Evolutionary conservation across 495 filamentous ascomycete species (phyloP).

Genomic region (Clohesyomyces aquaticus): DNA sequence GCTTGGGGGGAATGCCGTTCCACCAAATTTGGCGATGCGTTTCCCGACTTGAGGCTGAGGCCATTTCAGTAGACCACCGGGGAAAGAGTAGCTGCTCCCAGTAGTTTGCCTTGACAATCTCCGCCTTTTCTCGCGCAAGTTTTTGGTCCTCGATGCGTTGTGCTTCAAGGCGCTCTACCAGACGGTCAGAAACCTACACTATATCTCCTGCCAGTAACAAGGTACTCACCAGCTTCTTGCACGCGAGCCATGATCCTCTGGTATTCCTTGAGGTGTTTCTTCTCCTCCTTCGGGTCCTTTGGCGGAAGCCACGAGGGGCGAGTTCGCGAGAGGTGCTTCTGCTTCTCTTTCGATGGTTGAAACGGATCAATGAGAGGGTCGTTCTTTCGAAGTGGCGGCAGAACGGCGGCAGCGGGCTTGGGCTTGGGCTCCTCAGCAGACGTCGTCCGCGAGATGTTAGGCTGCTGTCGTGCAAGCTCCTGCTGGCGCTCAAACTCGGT

Average conservation of each 20-base stretch:
- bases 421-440: slow-evolving; percentile 49
- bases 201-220: not conserved
- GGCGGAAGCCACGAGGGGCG: slow-evolving; percentile 94
- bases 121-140: slow-evolving; percentile 68
- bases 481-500: slow-evolving; percentile 55
- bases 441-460: slow-evolving; percentile 49
- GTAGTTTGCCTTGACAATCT: slow-evolving; percentile 65
- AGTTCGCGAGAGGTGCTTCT: slow-evolving; percentile 85
- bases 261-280: slow-evolving; percentile 86
- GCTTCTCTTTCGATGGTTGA: slow-evolving; percentile 95
- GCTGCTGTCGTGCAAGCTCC: slow-evolving; percentile 57
- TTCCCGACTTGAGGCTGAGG: slow-evolving; percentile 56
- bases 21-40: slow-evolving; percentile 88
- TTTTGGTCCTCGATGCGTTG: slow-evolving; percentile 53
- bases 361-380: slow-evolving; percentile 97
- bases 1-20: slow-evolving; percentile 80
- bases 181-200: slow-evolving; percentile 18
- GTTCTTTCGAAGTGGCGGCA: slow-evolving; percentile 81
- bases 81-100: slow-evolving; percentile 91
- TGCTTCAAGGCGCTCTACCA: slow-evolving; percentile 51
- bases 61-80: slow-evolving; percentile 75
- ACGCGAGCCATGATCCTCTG: slow-evolving; percentile 89
- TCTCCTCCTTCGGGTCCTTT: slow-evolving; percentile 91
- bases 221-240: slow-evolving; percentile 65
- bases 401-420: slow-evolving; percentile 54